Evolutionary conservation across 2,329 filamentous ascomycete species (phyloP).

Genomic region (Cytospora mali): DNA sequence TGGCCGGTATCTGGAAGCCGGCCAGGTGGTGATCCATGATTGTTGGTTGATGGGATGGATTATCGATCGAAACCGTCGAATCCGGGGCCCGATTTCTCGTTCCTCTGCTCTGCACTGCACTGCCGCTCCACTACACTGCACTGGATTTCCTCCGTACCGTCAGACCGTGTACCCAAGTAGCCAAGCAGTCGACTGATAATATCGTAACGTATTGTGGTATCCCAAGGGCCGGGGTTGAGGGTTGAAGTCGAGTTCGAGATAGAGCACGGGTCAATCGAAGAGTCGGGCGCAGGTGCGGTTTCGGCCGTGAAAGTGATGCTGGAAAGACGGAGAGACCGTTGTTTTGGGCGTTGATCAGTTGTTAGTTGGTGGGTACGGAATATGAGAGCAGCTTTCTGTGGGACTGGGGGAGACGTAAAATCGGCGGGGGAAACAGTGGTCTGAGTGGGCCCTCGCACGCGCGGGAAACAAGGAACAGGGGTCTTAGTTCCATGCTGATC

Average conservation of each 20-base stretch:
- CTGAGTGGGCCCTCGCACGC: background rate
- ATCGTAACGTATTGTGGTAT: background rate
- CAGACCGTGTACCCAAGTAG: background rate
- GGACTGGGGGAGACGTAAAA: background rate
- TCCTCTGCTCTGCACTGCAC: background rate
- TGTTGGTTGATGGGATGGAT: too few relatives aligned
- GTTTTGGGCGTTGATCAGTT: background rate
- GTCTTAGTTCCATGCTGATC: background rate
- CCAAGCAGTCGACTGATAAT: background rate
- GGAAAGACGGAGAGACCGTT: background rate
- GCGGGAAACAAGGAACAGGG: background rate
- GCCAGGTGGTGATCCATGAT: slow-evolving; percentile 56
- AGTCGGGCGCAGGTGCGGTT: background rate
- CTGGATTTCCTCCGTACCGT: background rate
- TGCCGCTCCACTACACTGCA: background rate
- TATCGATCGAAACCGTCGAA: background rate
- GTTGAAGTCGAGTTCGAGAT: too few relatives aligned
- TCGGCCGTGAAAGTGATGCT: background rate
- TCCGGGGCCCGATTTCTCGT: background rate
- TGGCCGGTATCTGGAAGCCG: slow-evolving; percentile 60
- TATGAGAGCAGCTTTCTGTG: background rate
- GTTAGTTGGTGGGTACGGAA: background rate
- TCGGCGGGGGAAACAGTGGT: background rate
- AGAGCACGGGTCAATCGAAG: background rate
- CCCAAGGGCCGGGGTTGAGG: background rate